These are phyloP conservation scores for Tuber borchii DNA, from an alignment of 495 filamentous ascomycete species.

Conservation along the genomic window DNA sequence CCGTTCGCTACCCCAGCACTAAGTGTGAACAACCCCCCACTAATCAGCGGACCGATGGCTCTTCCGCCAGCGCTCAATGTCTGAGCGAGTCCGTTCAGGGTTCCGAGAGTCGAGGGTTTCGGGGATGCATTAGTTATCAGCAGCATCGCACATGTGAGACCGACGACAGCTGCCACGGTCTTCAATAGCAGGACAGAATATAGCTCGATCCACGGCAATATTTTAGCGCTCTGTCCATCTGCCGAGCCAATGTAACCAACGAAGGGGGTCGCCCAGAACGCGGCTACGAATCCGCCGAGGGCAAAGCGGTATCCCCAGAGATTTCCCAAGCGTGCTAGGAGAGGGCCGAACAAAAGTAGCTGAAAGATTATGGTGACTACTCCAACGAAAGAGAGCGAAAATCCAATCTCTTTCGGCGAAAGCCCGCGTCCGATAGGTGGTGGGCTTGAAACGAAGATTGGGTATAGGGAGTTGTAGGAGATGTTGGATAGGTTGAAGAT, in stretches of 20 bases:
- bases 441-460: constrained; percentile 72
- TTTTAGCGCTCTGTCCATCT: constrained; percentile 47
- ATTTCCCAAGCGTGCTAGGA: constrained; percentile 80
- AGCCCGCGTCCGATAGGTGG: constrained; percentile 70
- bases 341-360: constrained; percentile 67
- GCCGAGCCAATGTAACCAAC: constrained; percentile 65
- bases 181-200: constrained; percentile 76
- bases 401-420: constrained; percentile 70
- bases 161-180: constrained; percentile 79
- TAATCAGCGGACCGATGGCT: constrained; percentile 80
- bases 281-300: constrained; percentile 72
- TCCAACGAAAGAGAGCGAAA: constrained; percentile 79
- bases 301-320: constrained; percentile 70
- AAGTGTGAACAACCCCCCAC: constrained; percentile 73
- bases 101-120: constrained; percentile 77
- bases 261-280: constrained; percentile 83
- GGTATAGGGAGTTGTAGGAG: constrained; percentile 83
- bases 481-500: constrained; percentile 87
- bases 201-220: constrained; percentile 66
- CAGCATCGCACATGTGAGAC: constrained; percentile 79
- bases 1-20: constrained; percentile 62
- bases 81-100: constrained; percentile 88
- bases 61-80: constrained; percentile 86
- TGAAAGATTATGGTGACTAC: constrained; percentile 82
- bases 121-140: constrained; percentile 90